Percentiles rank a stretch among this genome's conserved stretches.
phyloP scores from a whole-genome alignment of 495 filamentous ascomycete genomes.

The Xylaria telfairii region DNA sequence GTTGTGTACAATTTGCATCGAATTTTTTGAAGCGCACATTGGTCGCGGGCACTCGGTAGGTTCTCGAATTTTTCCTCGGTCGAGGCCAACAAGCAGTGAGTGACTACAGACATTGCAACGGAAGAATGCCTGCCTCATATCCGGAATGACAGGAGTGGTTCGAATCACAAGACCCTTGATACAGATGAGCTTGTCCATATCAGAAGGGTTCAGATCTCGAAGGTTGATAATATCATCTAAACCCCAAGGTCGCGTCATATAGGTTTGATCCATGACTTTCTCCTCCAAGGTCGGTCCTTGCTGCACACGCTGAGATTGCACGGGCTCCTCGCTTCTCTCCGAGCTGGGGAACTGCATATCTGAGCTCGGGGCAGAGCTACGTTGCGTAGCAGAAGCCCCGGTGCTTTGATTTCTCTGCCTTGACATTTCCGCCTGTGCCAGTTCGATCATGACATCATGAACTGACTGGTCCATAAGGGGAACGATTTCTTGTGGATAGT shows the following conservation, averaged over 20 bases:
- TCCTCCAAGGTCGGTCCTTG: conserved; percentile 53
- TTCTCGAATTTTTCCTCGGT: conserved; percentile 94
- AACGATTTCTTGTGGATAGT: conserved; percentile 93
- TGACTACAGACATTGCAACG: conserved; percentile 91
- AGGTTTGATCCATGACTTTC: conserved; percentile 72
- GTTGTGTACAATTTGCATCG: conserved; percentile 98
- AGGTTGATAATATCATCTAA: conserved; percentile 87
- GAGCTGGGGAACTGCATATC: conserved; percentile 77
- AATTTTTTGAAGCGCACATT: conserved; percentile 85
- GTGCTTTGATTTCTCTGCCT: conserved; percentile 65
- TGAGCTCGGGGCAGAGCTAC: conserved; percentile 62
- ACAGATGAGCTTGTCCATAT: conserved; percentile 95
- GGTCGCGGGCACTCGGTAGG: conserved; percentile 86
- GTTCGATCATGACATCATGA: conserved; percentile 91
- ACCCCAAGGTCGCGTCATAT: conserved; percentile 90
- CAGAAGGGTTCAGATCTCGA: conserved; percentile 91
- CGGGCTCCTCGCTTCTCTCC: conserved; percentile 63
- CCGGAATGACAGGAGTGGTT: conserved; percentile 93
- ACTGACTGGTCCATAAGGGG: conserved; percentile 94
- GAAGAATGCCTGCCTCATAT: conserved; percentile 97
- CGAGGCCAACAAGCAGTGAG: conserved; percentile 86
- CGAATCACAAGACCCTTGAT: conserved; percentile 98
- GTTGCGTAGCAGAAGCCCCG: conserved; percentile 49
- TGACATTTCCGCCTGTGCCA: conserved; percentile 82
- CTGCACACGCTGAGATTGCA: conserved; percentile 37